Base-by-base conservation (phyloP, 306 rosid genomes). In the Trifolium subterraneum region DNA sequence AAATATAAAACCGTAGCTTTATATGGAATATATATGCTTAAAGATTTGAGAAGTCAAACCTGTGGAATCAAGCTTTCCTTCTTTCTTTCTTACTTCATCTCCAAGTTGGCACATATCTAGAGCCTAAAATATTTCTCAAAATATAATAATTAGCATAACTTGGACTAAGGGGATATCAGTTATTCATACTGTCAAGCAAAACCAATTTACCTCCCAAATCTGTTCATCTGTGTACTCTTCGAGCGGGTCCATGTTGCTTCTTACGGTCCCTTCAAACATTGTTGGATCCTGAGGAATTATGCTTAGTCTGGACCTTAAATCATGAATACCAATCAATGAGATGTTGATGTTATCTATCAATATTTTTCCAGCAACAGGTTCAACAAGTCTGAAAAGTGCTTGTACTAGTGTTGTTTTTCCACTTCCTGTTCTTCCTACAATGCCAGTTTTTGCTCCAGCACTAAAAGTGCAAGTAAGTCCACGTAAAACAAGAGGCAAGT, bases 231-330 rank as follows among this genome's bases (percentile, higher is more conserved):
- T 76, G 66, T 89, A 88, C 86, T 93, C 98, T 74, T 93, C 97
- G 13, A 89, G 87, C 1, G 98, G 92, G 64, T 90, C 97, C 31
- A 90, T 73, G 75, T 93, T 93, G 73, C 86, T 89, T 84, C 98
- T 83, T 55, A 93, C 82, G 2, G 93, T 89, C 56, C 98, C 97
- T 84, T 88, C 90, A 82, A 93, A 93, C 98, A 93, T 93, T 52
- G 97, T 93, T 70, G 98, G 97, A 78, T 93, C 98, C 70, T 90
- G 97, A 86, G 98, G 96, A 71, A 90, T 93, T 64, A 93, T 90
- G 84, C 98, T 93, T 22, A 90, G 81, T 81, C 79, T 85, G 6
- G 86, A 90, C 71, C 93, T 50, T 70, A 93, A 77, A 85, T 93
- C 90, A 38, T 90, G 97, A 66, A 93, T 72, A 42, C 96, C 97